Conservation (phyloP, 345 rosid genomes). For the Laguncularia racemosa region DNA sequence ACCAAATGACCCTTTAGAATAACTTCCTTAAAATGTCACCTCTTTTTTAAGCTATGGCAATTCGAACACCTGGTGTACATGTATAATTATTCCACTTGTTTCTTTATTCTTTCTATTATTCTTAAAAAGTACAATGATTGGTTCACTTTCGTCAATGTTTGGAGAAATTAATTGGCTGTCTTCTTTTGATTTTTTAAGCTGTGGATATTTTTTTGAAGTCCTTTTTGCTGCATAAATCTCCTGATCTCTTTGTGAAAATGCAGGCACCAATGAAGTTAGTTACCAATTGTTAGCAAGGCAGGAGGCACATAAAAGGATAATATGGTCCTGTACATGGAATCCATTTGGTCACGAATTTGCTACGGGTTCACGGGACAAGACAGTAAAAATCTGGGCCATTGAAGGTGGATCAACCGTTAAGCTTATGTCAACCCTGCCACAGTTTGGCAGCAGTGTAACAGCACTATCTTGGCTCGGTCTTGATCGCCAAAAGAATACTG, state of each 20-base stretch:
- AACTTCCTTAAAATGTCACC: too few species aligned
- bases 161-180: too few species aligned
- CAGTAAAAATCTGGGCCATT: constrained; percentile 83
- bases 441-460: constrained; percentile 68
- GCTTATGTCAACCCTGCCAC: constrained; percentile 50
- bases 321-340: constrained; percentile 98
- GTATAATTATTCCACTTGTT: too few species aligned
- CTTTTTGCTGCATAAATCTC: background rate
- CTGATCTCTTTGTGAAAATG: constrained; percentile 2
- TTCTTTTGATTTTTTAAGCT: too few species aligned
- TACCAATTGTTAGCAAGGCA: constrained; percentile 56
- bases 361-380: constrained; percentile 91
- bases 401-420: constrained; percentile 36
- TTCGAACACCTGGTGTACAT: too few species aligned
- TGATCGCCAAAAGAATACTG: constrained; percentile 39
- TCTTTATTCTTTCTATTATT: too few species aligned
- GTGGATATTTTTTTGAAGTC: too few species aligned
- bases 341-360: constrained; percentile 83
- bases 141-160: too few species aligned
- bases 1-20: too few species aligned
- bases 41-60: too few species aligned
- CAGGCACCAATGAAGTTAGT: constrained; percentile 36
- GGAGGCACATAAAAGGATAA: constrained; percentile 93
- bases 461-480: constrained; percentile 77
- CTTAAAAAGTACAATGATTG: too few species aligned